Percentiles rank a stretch among this genome's conserved stretches.
Conservation (phyloP, 148 eudicot species). For the Cornus florida region DNA sequence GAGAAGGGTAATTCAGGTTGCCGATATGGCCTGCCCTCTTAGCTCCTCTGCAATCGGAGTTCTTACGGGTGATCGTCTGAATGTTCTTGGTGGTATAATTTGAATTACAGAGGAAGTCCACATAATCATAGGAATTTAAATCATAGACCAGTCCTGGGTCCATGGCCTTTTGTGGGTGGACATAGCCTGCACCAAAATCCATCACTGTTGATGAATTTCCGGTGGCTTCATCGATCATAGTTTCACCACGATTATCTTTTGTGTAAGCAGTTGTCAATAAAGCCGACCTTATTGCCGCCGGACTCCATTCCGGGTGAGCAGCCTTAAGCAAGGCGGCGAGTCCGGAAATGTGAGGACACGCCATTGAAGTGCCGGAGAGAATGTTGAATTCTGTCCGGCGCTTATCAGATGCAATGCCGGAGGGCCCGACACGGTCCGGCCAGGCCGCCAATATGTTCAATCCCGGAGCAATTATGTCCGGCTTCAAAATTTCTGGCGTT, state of each 20-base stretch:
- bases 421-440: constrained; percentile 76
- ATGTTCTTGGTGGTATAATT: constrained; percentile 69
- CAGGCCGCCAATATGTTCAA: constrained; percentile 84
- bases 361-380: constrained; percentile 92
- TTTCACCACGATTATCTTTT: constrained; percentile 42
- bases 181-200: constrained; percentile 95
- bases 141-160: constrained; percentile 88
- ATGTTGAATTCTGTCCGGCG: constrained; percentile 81
- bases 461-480: constrained; percentile 90
- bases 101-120: constrained; percentile 81
- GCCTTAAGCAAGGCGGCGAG: constrained; percentile 79
- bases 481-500: constrained; percentile 80
- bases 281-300: constrained; percentile 83
- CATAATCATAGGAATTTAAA: constrained; percentile 55
- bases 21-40: constrained; percentile 73
- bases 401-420: constrained; percentile 57
- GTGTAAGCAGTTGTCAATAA: constrained; percentile 85
- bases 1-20: constrained; percentile 81
- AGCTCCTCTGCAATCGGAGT: constrained; percentile 57
- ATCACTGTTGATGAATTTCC: constrained; percentile 71
- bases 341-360: constrained; percentile 94
- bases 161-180: constrained; percentile 88
- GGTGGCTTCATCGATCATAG: constrained; percentile 70
- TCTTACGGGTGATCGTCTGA: constrained; percentile 58
- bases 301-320: constrained; percentile 92